phyloP scores from a whole-genome alignment of 352 stramenopile genomes.

The Phytophthora kernoviae region DNA sequence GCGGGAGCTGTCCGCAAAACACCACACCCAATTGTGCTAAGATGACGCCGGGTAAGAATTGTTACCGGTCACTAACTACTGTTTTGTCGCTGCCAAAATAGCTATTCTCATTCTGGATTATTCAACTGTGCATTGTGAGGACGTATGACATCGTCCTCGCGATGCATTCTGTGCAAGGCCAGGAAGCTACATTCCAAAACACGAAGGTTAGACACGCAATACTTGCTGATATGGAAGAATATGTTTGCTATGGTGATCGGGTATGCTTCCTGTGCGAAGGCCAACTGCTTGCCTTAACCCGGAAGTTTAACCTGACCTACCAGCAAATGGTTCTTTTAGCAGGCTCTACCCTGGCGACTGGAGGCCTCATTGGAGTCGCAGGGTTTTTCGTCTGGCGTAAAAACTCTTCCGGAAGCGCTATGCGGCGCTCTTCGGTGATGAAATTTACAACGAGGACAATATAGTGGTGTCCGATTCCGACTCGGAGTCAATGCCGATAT shows the following conservation, averaged over 20 bases:
- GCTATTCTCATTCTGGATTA: no score
- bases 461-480: neutral
- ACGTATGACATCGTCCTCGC: no score
- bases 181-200: no score
- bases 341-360: slow-evolving; percentile 58
- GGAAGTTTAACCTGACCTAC: slow-evolving; percentile 81
- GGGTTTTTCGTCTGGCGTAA: slow-evolving; percentile 77
- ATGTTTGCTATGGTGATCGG: slow-evolving; percentile 79
- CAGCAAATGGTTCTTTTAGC: slow-evolving; percentile 69
- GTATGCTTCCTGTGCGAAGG: slow-evolving; percentile 76
- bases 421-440: slow-evolving; percentile 62
- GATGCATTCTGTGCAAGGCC: no score
- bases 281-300: slow-evolving; percentile 68
- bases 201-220: no score
- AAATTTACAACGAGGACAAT: slow-evolving; percentile 47
- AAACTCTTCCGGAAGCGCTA: slow-evolving; percentile 74
- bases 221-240: slow-evolving; percentile 45
- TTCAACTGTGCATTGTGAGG: no score
- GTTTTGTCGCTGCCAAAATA: no score
- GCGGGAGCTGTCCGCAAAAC: no score
- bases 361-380: slow-evolving; percentile 66
- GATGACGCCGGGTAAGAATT: no score
- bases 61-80: no score
- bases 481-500: slow-evolving; percentile 16
- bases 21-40: no score